Conservation (phyloP, 768 basidiomycete genomes). For the Mycena floridula region DNA sequence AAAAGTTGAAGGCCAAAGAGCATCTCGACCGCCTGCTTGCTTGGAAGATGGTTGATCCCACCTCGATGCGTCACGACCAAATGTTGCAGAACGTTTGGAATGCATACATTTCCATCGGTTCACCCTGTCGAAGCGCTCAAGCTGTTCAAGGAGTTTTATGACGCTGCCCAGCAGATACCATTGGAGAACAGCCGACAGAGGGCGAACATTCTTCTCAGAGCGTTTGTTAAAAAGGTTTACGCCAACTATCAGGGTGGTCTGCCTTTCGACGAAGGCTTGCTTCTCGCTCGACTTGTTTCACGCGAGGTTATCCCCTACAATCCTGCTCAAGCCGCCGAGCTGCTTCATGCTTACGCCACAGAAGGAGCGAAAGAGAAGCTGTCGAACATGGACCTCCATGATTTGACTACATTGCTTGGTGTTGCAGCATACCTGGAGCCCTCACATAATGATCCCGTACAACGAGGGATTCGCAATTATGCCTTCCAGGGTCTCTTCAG, state of each 20-base stretch:
- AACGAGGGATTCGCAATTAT: background rate
- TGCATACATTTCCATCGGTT: background rate
- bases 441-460: background rate
- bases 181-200: too few species aligned
- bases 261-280: background rate
- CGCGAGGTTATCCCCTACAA: too few species aligned
- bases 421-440: background rate
- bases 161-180: background rate
- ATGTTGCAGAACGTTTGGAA: background rate
- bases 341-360: too few species aligned
- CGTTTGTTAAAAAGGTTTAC: background rate
- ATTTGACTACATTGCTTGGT: constrained; percentile 27
- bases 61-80: background rate
- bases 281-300: background rate
- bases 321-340: too few species aligned
- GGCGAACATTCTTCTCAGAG: background rate
- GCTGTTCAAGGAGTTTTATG: background rate
- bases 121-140: background rate
- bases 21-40: background rate
- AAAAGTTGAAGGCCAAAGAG: background rate
- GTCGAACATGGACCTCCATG: too few species aligned
- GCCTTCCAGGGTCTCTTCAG: background rate
- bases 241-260: background rate
- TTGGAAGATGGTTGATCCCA: background rate
- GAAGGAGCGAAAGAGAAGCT: too few species aligned